A percentile compares a stretch with the other conserved stretches of the same genome.
These are phyloP conservation scores for Centella asiatica DNA, from an alignment of 129 eudicot genomes.

Conservation along the genomic window DNA sequence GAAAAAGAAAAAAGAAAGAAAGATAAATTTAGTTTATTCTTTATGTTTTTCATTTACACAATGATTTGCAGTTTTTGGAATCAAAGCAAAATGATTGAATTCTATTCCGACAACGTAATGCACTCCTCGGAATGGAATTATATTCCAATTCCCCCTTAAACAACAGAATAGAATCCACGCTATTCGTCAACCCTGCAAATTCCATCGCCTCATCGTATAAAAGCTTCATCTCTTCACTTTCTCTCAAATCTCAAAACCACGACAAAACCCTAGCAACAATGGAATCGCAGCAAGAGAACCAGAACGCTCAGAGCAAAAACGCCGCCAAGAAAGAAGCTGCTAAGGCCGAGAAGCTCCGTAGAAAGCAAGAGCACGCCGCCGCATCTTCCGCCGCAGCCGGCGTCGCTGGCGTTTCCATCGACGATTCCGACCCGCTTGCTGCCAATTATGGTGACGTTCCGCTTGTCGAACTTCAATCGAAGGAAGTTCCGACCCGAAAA, in stretches of 20 bases:
- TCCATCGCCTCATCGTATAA: too few species aligned
- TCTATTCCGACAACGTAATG: too few species aligned
- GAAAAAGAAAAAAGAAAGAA: too few species aligned
- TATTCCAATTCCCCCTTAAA: too few species aligned
- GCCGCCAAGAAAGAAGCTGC: slow-evolving; percentile 72
- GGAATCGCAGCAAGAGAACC: slow-evolving; percentile 6
- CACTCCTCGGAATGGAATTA: too few species aligned
- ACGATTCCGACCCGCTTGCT: slow-evolving; percentile 49
- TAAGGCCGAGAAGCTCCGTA: slow-evolving; percentile 59
- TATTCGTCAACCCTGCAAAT: too few species aligned
- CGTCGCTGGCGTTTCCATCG: slow-evolving; percentile 30
- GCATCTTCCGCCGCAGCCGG: slow-evolving; percentile 54
- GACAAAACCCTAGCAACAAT: slow-evolving; percentile 1
- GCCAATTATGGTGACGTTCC: slow-evolving; percentile 63
- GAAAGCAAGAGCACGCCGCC: slow-evolving; percentile 57
- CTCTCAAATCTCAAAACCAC: neutral
- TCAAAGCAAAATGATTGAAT: too few species aligned
- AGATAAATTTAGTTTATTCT: too few species aligned
- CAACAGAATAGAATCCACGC: too few species aligned
- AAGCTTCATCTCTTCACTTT: neutral
- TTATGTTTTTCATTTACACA: too few species aligned
- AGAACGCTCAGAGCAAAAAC: slow-evolving; percentile 40
- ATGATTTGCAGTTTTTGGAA: too few species aligned
- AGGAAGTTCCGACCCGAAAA: slow-evolving; percentile 31
- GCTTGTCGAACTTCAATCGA: slow-evolving; percentile 50